A percentile compares a stretch with the other conserved stretches of the same genome.
Evolutionary conservation across 2,329 filamentous ascomycete genomes (phyloP).

Genomic region (Setomelanomma holmii): DNA sequence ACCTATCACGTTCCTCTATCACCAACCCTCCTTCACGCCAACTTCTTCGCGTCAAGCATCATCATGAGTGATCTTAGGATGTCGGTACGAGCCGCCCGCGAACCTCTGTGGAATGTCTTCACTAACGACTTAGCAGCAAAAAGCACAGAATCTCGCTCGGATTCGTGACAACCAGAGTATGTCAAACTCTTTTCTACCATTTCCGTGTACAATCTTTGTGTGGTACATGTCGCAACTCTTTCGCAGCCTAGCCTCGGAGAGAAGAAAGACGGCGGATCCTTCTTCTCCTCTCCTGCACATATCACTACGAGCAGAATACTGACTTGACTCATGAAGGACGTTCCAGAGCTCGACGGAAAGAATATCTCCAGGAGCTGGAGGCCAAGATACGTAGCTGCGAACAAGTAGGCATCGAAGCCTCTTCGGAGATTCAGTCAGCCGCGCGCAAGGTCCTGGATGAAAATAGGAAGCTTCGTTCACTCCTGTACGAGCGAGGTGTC

Average conservation of each 20-base stretch:
- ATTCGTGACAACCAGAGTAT: conserved; percentile 75
- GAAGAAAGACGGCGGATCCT: background rate
- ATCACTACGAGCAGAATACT: background rate
- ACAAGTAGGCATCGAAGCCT: conserved; percentile 70
- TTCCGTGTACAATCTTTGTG: background rate
- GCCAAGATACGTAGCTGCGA: conserved; percentile 69
- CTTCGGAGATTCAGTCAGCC: conserved; percentile 73
- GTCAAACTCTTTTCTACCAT: background rate
- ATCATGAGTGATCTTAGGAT: conserved; percentile 39
- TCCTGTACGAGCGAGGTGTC: conserved; percentile 67
- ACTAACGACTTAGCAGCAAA: conserved; percentile 29
- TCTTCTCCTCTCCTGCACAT: background rate
- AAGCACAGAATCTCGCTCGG: conserved; percentile 59
- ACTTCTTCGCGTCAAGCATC: conserved; percentile 12
- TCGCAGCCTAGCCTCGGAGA: background rate
- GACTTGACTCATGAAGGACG: conserved; percentile 60
- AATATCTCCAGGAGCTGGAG: conserved; percentile 75
- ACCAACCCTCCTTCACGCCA: conserved; percentile 13
- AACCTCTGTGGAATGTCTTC: background rate
- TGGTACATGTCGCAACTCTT: no score
- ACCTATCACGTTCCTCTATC: conserved; percentile 19
- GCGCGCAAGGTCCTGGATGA: conserved; percentile 73
- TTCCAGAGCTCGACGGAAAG: conserved; percentile 75
- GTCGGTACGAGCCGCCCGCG: conserved; percentile 21
- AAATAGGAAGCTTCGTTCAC: conserved; percentile 67